These are phyloP conservation scores for Macrophomina tecta DNA, from an alignment of 2,329 filamentous ascomycete genomes.

Conservation along the genomic window DNA sequence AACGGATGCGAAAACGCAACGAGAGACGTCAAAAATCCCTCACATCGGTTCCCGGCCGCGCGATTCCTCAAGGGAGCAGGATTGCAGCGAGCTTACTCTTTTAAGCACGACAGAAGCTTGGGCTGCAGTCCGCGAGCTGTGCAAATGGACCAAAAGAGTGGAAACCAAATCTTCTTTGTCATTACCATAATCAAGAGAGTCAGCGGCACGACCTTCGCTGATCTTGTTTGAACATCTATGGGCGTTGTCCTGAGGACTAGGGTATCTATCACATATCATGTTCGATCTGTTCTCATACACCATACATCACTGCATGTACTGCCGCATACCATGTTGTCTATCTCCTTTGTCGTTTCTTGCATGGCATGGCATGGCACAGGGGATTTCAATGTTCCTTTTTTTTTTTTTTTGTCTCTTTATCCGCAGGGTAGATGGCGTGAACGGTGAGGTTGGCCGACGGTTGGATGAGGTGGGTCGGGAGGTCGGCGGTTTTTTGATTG, in stretches of 20 bases:
- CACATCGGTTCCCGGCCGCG: constrained; percentile 1
- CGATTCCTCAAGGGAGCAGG: constrained; percentile 16
- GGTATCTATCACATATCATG: background rate
- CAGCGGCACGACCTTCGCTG: background rate
- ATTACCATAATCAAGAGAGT: background rate
- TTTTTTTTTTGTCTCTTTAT: constrained; percentile 2
- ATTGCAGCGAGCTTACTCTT: constrained; percentile 14
- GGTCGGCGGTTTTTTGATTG: constrained; percentile 11
- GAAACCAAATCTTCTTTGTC: constrained; percentile 12
- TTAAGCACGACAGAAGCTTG: background rate
- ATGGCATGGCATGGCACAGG: constrained; percentile 25
- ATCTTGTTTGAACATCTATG: background rate
- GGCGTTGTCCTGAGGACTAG: background rate
- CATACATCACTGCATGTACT: constrained; percentile 20
- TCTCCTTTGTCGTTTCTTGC: constrained; percentile 22
- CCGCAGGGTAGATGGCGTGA: constrained; percentile 2
- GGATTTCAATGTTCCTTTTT: background rate
- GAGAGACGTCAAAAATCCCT: constrained; percentile 15
- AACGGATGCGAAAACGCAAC: constrained; percentile 17
- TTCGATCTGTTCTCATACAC: constrained; percentile 1
- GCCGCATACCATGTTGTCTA: constrained; percentile 20
- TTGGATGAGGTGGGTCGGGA: background rate
- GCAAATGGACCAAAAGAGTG: constrained; percentile 24
- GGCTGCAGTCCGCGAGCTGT: constrained; percentile 5
- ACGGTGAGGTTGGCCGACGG: background rate